Evolutionary conservation across 768 basidiomycete genomes (phyloP), one percentile per base, ranked within the genome.

Genomic region (Tricholomella constricta): DNA sequence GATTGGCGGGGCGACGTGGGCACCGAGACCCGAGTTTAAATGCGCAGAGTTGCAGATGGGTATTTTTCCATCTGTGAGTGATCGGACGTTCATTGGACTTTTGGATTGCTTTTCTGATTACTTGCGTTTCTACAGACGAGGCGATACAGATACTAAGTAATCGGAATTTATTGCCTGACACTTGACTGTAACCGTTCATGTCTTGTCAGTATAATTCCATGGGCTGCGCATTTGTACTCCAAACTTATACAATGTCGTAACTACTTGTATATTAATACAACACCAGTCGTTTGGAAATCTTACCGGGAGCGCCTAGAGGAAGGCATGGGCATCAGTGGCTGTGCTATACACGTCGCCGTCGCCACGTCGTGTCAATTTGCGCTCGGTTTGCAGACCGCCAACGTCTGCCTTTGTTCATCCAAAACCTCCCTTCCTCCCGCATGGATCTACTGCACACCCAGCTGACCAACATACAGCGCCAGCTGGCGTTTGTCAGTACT

Each of bases 401-500:
- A 45, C 49, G 41, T 14, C 45, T 29, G 20, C 35, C 29, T 22
- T 32, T 12, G 17, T 11, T 27, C 41, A 44, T 15, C 17, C 34
- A 51, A 19, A 43, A 23, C 7, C 32, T 5, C 17, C 17, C 31
- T 49, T 22, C 17, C 23, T 36, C 48, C 19, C 42, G 26, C 31
- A 86, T 87, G 84, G 85, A 88, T 64, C 51, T 87, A 58, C 71
- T 88, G 48, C 84, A 88, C 65, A 62, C 72, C 20, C 80, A 80
- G 60, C 74, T 90, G 45, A 71, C 68, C 42, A 73, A 69, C 26
- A 67, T 92, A 26, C 85, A 90, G 67, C 74, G 70, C 15, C 77
- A 75, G 15, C 77, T 94, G 20, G 77, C 88, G 12, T 93, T 89
- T 62, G 88, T 94, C 27, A 72, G 83, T 4, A 80, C 80, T 0